Conservation (phyloP, 345 rosid genomes). For the Theobroma cacao region DNA sequence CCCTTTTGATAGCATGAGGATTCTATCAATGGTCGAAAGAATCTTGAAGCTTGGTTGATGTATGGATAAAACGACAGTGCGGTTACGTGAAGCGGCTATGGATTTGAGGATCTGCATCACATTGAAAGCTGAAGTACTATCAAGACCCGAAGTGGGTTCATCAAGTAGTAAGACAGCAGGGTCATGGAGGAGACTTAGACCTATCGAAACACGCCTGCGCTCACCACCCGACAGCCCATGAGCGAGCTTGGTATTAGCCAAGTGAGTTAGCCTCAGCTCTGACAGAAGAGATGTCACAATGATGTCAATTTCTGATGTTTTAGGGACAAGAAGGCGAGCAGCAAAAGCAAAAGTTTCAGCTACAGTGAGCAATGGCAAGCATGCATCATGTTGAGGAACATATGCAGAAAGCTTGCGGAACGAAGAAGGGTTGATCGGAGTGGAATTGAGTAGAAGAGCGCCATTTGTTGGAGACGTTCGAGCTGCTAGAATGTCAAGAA, state of each 20-base stretch:
- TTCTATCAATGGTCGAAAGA: constrained; percentile 58
- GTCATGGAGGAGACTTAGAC: constrained; percentile 82
- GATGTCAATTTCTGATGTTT: constrained; percentile 28
- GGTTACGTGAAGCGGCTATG: constrained; percentile 56
- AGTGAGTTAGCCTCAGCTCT: constrained; percentile 61
- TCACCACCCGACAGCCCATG: constrained; percentile 80
- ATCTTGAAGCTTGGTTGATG: constrained; percentile 97
- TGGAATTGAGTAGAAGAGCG: constrained; percentile 58
- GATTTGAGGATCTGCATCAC: constrained; percentile 65
- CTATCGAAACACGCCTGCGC: constrained; percentile 80
- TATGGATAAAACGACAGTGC: constrained; percentile 81
- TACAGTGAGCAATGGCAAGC: constrained; percentile 74
- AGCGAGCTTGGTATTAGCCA: constrained; percentile 51
- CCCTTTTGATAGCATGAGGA: constrained; percentile 73
- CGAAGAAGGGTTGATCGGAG: constrained; percentile 71
- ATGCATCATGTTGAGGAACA: constrained; percentile 86
- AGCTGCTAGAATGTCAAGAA: constrained; percentile 87
- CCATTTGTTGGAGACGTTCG: constrained; percentile 78
- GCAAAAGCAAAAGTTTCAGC: constrained; percentile 70
- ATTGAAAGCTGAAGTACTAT: constrained; percentile 78
- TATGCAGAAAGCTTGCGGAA: constrained; percentile 84
- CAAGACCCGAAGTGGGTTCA: constrained; percentile 90
- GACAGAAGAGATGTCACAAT: constrained; percentile 53
- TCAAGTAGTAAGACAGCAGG: constrained; percentile 84
- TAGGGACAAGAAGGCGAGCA: constrained; percentile 64